Percentiles rank a stretch among this genome's conserved stretches.
Evolutionary conservation across 169 alveolate species (phyloP).

Genomic region (Babesia sp.): DNA sequence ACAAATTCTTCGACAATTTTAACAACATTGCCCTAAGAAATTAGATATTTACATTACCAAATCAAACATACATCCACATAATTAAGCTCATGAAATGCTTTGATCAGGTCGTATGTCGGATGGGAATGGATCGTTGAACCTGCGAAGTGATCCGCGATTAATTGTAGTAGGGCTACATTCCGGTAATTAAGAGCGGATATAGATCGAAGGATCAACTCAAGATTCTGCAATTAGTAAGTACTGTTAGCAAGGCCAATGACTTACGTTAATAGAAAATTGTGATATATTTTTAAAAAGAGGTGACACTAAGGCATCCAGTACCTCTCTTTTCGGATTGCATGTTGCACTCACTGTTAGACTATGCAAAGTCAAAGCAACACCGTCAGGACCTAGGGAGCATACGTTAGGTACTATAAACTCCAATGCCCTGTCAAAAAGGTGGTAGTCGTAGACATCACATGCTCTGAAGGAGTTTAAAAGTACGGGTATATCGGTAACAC

Average conservation of each 20-base stretch:
- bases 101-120: background rate
- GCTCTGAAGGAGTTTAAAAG: conserved; percentile 8
- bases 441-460: background rate
- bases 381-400: background rate
- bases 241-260: background rate
- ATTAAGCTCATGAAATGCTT: background rate
- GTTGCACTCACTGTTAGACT: background rate
- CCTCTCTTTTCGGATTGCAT: background rate
- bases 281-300: conserved; percentile 16
- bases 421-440: conserved; percentile 15
- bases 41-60: background rate
- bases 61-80: conserved; percentile 14
- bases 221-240: background rate
- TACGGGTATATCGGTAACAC: conserved; percentile 1
- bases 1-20: conserved; percentile 1
- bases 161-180: conserved; percentile 10
- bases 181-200: background rate
- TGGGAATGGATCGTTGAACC: background rate
- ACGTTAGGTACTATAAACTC: background rate
- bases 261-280: conserved; percentile 19
- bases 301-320: conserved; percentile 1
- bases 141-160: conserved; percentile 11
- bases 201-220: background rate
- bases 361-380: background rate
- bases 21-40: conserved; percentile 3